Evolutionary conservation across 2,329 filamentous ascomycete genomes (phyloP).

Genomic region (Lachnellula cervina): DNA sequence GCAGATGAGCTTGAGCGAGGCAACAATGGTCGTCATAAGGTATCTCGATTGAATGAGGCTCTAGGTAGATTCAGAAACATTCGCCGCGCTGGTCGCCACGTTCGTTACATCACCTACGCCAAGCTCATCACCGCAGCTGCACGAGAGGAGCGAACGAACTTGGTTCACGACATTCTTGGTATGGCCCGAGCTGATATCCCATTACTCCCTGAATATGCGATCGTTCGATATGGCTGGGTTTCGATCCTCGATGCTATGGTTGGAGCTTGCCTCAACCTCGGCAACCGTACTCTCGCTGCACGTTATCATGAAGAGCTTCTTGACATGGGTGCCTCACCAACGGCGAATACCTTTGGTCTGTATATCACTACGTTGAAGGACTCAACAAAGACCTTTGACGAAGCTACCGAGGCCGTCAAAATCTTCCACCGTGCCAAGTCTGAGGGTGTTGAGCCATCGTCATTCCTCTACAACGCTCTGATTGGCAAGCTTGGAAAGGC

Average conservation of each 20-base stretch:
- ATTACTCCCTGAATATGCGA: conserved; percentile 73
- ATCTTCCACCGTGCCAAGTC: conserved; percentile 92
- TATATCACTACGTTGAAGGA: conserved; percentile 99
- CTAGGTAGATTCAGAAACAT: conserved; percentile 85
- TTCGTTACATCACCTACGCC: conserved; percentile 92
- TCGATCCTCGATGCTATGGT: conserved; percentile 97
- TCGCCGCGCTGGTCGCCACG: conserved; percentile 84
- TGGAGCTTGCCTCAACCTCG: conserved; percentile 78
- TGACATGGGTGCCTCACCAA: conserved; percentile 84
- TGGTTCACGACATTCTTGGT: conserved; percentile 79
- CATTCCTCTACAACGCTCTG: conserved; percentile 95
- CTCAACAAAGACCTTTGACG: conserved; percentile 94
- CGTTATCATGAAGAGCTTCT: conserved; percentile 89
- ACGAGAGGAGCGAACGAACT: conserved; percentile 73
- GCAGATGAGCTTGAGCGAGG: conserved; percentile 83
- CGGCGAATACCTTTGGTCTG: conserved; percentile 94
- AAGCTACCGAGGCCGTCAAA: conserved; percentile 92
- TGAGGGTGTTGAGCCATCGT: conserved; percentile 92
- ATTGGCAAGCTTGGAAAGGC: conserved; percentile 99
- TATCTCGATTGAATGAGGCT: conserved; percentile 72
- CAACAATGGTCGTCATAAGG: conserved; percentile 58
- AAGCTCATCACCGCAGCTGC: conserved; percentile 91
- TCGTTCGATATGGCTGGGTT: conserved; percentile 92
- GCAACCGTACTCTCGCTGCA: conserved; percentile 74
- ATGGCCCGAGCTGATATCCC: conserved; percentile 91